These are phyloP conservation scores for Lecanosticta acicola DNA, from an alignment of 2,329 filamentous ascomycete genomes.

Conservation along the genomic window DNA sequence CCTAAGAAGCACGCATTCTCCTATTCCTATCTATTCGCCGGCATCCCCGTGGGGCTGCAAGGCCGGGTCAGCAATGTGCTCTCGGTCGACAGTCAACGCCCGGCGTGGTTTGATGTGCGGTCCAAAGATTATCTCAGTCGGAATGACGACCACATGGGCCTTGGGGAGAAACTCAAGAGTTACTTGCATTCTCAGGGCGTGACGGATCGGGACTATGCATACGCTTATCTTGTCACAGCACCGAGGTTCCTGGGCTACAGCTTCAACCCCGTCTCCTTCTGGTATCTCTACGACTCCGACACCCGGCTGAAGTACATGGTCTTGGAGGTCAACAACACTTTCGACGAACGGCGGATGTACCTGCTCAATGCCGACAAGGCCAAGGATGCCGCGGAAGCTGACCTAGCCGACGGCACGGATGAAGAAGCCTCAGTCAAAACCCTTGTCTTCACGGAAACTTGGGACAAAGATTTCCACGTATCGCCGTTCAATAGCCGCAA, in stretches of 20 bases:
- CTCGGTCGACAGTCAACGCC: slow-evolving; percentile 39
- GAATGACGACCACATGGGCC: slow-evolving; percentile 46
- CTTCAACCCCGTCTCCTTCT: slow-evolving; percentile 73
- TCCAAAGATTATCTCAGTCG: slow-evolving; percentile 58
- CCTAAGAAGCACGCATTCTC: slow-evolving; percentile 63
- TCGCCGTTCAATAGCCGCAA: slow-evolving; percentile 63
- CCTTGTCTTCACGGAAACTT: slow-evolving; percentile 46
- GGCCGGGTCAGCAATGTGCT: slow-evolving; percentile 54
- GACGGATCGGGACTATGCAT: slow-evolving; percentile 56
- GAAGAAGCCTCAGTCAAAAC: slow-evolving; percentile 5
- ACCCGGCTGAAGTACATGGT: slow-evolving; percentile 59
- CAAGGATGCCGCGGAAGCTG: slow-evolving; percentile 3
- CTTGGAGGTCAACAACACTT: slow-evolving; percentile 71
- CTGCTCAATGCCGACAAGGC: slow-evolving; percentile 45
- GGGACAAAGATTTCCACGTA: slow-evolving; percentile 69
- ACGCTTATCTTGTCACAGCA: slow-evolving; percentile 66
- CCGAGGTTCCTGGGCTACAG: slow-evolving; percentile 63
- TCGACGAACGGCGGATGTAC: slow-evolving; percentile 65
- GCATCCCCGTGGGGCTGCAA: slow-evolving; percentile 59
- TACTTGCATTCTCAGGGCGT: slow-evolving; percentile 55
- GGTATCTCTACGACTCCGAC: slow-evolving; percentile 64
- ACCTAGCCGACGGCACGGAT: not conserved
- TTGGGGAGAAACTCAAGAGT: slow-evolving; percentile 57
- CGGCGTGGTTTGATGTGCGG: slow-evolving; percentile 55
- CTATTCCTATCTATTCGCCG: slow-evolving; percentile 66